phyloP scores from a whole-genome alignment of 495 filamentous ascomycete genomes.

The Neurospora tetrasperma region DNA sequence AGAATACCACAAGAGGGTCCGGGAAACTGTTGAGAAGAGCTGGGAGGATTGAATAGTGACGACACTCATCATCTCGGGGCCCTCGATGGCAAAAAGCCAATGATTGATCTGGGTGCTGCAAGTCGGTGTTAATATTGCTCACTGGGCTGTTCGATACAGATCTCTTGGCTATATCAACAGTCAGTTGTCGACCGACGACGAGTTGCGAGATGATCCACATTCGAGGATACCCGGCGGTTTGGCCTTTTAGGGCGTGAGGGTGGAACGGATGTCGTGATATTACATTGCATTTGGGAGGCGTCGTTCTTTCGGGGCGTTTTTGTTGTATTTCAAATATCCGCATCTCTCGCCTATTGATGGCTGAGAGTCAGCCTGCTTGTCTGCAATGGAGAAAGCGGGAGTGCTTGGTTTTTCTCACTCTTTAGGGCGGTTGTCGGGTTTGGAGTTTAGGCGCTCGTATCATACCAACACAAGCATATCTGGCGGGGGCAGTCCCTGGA shows the following conservation, averaged over 20 bases:
- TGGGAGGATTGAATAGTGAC: conserved; percentile 67
- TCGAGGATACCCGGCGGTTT: background rate
- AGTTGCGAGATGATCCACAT: background rate
- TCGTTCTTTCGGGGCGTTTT: background rate
- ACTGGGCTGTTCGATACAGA: background rate
- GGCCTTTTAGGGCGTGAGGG: background rate
- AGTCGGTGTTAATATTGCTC: background rate
- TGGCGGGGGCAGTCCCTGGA: background rate
- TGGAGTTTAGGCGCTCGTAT: conserved; percentile 1
- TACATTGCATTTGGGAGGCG: conserved; percentile 1
- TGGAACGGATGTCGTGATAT: background rate
- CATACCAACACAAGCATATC: background rate
- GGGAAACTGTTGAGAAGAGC: conserved; percentile 97
- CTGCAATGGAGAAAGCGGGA: background rate
- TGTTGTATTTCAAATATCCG: background rate
- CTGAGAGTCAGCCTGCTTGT: background rate
- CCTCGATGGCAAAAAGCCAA: background rate
- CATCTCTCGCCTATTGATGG: background rate
- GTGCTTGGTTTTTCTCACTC: background rate
- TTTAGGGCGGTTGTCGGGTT: background rate
- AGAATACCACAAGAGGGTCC: conserved; percentile 89
- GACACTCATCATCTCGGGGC: background rate
- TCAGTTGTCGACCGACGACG: background rate
- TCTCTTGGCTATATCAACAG: background rate
- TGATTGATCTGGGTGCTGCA: background rate